phyloP scores from a whole-genome alignment of 495 filamentous ascomycete genomes.

The Penicillium longicatenatum region DNA sequence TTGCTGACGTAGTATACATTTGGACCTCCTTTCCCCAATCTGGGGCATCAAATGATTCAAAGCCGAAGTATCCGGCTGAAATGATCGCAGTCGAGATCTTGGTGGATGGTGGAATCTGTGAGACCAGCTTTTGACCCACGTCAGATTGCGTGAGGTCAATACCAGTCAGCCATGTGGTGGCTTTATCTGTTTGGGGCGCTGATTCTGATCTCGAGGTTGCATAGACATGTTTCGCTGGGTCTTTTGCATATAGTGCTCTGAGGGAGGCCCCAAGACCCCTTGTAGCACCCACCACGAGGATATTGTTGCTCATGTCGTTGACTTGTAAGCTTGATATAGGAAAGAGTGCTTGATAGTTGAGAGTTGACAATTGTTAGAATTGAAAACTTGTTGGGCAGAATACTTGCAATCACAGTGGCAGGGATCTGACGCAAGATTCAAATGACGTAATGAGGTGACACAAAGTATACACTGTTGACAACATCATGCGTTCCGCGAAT shows the following conservation, averaged over 20 bases:
- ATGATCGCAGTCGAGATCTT: conserved; percentile 62
- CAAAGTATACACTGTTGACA: background rate
- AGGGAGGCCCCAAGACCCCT: conserved; percentile 67
- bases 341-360: too few species aligned
- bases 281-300: conserved; percentile 68
- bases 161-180: conserved; percentile 52
- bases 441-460: conserved; percentile 15
- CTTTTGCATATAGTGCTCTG: conserved; percentile 55
- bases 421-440: conserved; percentile 14
- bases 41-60: conserved; percentile 62
- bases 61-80: conserved; percentile 68
- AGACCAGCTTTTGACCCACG: conserved; percentile 53
- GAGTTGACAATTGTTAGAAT: too few species aligned
- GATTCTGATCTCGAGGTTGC: conserved; percentile 57
- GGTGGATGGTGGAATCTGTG: conserved; percentile 42
- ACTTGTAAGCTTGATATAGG: background rate
- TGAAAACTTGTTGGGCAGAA: too few species aligned
- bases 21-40: conserved; percentile 64
- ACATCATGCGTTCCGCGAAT: background rate
- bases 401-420: background rate
- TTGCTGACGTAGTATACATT: conserved; percentile 71
- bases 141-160: conserved; percentile 58
- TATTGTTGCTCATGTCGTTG: conserved; percentile 32
- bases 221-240: conserved; percentile 52
- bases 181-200: conserved; percentile 29